Percentiles rank a stretch among this genome's conserved stretches.
phyloP scores from a whole-genome alignment of 352 stramenopile genomes.

The Thraustochytrium striatum region DNA sequence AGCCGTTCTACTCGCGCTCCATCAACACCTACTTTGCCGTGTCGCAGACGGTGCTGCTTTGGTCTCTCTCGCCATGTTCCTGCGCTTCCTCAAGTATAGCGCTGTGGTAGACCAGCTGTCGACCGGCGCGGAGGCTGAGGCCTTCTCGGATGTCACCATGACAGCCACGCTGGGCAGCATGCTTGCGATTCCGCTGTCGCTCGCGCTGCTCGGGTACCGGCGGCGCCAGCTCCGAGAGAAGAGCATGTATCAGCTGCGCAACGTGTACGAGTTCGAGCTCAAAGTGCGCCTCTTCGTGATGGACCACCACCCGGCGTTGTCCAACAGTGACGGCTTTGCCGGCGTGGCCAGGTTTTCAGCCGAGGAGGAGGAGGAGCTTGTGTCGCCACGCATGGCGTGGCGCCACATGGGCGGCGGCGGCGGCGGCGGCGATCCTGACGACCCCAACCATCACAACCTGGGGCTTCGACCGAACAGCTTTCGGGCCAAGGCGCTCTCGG shows the following conservation, averaged over 20 bases:
- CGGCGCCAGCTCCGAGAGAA: background rate
- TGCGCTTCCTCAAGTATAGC: background rate
- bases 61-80: conserved; percentile 3
- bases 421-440: too few relatives aligned
- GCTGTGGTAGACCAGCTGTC: background rate
- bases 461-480: too few relatives aligned
- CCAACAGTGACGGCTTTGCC: too few relatives aligned
- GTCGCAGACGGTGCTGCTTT: background rate
- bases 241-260: conserved; percentile 4
- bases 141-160: background rate
- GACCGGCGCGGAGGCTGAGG: background rate
- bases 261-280: conserved; percentile 28
- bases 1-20: background rate
- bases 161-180: background rate
- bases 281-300: conserved; percentile 4
- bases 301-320: conserved; percentile 18
- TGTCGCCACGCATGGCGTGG: too few relatives aligned
- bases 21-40: conserved; percentile 11
- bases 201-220: background rate
- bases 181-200: background rate
- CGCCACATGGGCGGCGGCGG: too few relatives aligned
- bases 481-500: too few relatives aligned
- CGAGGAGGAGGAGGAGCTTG: too few relatives aligned
- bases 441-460: too few relatives aligned
- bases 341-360: too few relatives aligned